Evolutionary conservation across 2,329 filamentous ascomycete species (phyloP), one percentile per base, ranked within the genome.

Genomic region (Sphaerulina vaccinii): DNA sequence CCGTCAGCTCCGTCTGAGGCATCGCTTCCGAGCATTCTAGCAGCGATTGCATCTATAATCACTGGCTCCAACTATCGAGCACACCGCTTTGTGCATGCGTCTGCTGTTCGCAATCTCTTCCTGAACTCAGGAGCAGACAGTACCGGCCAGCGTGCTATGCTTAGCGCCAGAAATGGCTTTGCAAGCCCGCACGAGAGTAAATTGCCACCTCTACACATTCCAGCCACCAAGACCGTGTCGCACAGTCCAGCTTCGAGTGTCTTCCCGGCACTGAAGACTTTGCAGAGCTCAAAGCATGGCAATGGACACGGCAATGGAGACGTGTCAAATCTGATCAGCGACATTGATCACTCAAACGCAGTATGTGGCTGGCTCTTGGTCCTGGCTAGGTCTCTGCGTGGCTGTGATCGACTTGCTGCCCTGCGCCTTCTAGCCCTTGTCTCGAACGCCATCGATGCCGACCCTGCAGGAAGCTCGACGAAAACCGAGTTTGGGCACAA

Each of bases 1-100:
- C 71, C 77, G 3, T 76, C 86, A 19, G 82, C 87, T 6, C 79
- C 81, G 2, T 72, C 76, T 11, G 75, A 74, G 13, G 75, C 81
- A 13, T 21, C 80, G 54, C 71, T 95, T 33, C 79, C 83, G 1
- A 82, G 83, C 8, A 80, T 96, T 15, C 73, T 97, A 5, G 85
- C 90, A 56, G 88, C 91, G 0, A 81, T 95, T 44, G 80, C 84
- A 16, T 80, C 84, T 39, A 86, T 96, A 41, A 81, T 96, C 43
- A 81, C 84, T 55, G 83, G 88, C 62, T 96, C 92, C 0, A 86
- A 85, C 60, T 88, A 86, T 69, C 82, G 90, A 49, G 85, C 88
- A 8, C 85, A 85, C 58, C 81, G 88, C 13, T 66, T 70, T 46
- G 62, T 68, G 21, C 55, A 67, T 1, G 59, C 65, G 8, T 62